phyloP scores from a whole-genome alignment of 164 flowering plant species.

The Brasenia schreberi region DNA sequence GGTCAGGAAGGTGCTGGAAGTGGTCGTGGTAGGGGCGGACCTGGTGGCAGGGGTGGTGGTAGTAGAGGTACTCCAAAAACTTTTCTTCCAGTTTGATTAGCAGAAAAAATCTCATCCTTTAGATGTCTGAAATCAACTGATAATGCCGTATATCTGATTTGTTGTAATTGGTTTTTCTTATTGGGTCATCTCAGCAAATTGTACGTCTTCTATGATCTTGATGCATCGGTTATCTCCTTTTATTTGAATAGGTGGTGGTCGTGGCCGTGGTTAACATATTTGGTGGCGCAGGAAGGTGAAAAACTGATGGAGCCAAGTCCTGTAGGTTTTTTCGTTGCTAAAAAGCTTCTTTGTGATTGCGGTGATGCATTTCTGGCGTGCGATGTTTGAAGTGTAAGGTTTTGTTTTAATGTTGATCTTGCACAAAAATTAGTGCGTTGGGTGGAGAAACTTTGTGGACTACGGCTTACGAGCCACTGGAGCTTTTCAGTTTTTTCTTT shows the following conservation, averaged over 20 bases:
- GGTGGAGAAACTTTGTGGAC: background rate
- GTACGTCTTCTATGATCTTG: no score
- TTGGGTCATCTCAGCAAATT: no score
- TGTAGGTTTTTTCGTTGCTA: background rate
- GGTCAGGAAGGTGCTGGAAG: conserved; percentile 42
- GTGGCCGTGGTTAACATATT: conserved; percentile 36
- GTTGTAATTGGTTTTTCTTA: background rate
- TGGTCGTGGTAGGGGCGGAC: conserved; percentile 37
- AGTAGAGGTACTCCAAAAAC: conserved; percentile 11
- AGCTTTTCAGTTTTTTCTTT: no score
- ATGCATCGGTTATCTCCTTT: no score
- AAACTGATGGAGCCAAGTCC: conserved; percentile 7
- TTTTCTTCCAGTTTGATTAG: background rate
- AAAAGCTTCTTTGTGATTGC: background rate
- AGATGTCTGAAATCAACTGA: background rate
- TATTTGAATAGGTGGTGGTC: conserved; percentile 36
- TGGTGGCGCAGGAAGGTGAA: conserved; percentile 3
- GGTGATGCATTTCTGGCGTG: background rate
- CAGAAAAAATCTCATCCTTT: background rate
- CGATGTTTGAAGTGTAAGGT: conserved; percentile 3
- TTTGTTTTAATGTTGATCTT: background rate
- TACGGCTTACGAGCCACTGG: background rate
- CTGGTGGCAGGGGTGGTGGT: conserved; percentile 25
- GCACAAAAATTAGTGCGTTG: background rate
- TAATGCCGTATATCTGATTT: background rate